A percentile compares a stretch with the other conserved stretches of the same genome.
Evolutionary conservation across 2,329 filamentous ascomycete genomes (phyloP).

Genomic region (Rhynchosporium agropyri): DNA sequence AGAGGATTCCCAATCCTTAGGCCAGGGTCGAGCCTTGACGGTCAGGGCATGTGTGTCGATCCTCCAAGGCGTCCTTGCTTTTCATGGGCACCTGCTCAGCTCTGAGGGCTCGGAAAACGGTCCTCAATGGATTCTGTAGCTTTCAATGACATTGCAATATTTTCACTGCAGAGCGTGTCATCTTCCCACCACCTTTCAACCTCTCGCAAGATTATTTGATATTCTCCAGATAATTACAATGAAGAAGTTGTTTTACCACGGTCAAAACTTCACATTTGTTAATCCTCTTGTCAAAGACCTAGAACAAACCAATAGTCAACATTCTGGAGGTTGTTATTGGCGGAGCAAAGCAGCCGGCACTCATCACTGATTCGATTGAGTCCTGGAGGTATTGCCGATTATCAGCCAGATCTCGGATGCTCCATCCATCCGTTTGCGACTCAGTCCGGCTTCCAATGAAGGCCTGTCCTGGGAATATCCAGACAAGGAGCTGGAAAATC

Average conservation of each 20-base stretch:
- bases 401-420: conserved; percentile 16
- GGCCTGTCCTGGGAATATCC: conserved; percentile 11
- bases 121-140: background rate
- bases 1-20: background rate
- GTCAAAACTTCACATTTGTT: background rate
- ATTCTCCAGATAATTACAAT: background rate
- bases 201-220: background rate
- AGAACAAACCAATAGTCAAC: background rate
- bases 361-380: conserved; percentile 9
- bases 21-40: background rate
- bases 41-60: conserved; percentile 5
- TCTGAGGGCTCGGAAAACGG: background rate
- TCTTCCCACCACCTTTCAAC: background rate
- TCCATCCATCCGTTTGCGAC: background rate
- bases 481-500: conserved; percentile 12
- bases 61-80: conserved; percentile 16
- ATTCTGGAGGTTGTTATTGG: background rate
- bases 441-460: conserved; percentile 10
- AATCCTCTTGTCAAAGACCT: background rate
- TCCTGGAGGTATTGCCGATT: conserved; percentile 1
- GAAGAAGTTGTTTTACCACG: background rate
- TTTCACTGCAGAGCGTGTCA: background rate
- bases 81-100: conserved; percentile 3
- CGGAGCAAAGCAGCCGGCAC: background rate
- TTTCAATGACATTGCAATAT: background rate